Conservation (phyloP, 78 protist genomes). For the Polysphondylium violaceum region DNA sequence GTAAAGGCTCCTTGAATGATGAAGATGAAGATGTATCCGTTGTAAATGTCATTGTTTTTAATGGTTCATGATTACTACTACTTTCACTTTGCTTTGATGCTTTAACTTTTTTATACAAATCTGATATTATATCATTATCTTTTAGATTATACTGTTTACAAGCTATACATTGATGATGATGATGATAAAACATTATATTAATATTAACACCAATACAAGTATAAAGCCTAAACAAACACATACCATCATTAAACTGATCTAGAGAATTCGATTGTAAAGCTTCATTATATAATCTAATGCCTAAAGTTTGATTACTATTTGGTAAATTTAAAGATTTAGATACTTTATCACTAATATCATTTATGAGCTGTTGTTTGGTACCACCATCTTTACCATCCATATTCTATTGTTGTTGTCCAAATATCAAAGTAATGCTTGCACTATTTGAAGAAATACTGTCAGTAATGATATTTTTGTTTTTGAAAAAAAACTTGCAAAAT, state of each 20-base stretch:
- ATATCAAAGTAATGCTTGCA: no score
- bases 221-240: neutral
- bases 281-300: conserved; percentile 15
- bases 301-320: conserved; percentile 28
- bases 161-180: neutral
- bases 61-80: neutral
- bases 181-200: neutral
- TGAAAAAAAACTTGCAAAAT: no score
- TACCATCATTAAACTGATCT: conserved; percentile 29
- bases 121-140: conserved; percentile 9
- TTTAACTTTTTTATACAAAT: conserved; percentile 32
- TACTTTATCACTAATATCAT: conserved; percentile 17
- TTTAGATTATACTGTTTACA: conserved; percentile 53
- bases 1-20: neutral
- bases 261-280: conserved; percentile 9
- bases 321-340: conserved; percentile 32
- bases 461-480: no score
- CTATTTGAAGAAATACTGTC: no score
- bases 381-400: no score
- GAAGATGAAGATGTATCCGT: neutral
- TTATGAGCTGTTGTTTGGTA: no score
- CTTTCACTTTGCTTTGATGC: neutral
- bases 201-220: neutral
- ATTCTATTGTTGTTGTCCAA: no score
- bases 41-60: conserved; percentile 9